phyloP scores from a whole-genome alignment of 805 yeast genomes.

The Lachancea kluyveri region DNA sequence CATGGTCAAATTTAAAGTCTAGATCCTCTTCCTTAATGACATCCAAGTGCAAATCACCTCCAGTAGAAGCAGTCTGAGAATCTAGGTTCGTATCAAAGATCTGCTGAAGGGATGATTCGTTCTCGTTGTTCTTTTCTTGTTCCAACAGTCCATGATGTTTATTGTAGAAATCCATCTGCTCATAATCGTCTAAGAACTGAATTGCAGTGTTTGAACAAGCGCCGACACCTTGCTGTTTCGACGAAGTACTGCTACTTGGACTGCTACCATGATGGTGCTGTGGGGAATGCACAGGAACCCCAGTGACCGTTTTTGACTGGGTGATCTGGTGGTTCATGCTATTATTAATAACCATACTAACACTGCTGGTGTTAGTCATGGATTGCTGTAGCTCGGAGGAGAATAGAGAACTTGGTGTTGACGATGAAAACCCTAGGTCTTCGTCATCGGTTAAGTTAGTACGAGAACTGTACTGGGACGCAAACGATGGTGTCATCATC shows the following conservation, averaged over 20 bases:
- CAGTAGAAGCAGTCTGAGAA: neutral
- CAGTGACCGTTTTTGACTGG: no score
- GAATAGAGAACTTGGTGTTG: constrained; percentile 23
- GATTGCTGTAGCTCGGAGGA: constrained; percentile 17
- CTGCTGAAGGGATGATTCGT: neutral
- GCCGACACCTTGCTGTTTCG: neutral
- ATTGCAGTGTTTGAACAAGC: constrained; percentile 11
- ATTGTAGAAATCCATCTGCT: constrained; percentile 18
- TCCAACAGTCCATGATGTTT: constrained; percentile 11
- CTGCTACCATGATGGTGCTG: constrained; percentile 5
- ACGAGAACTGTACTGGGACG: constrained; percentile 9
- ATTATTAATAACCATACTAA: no score
- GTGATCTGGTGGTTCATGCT: no score
- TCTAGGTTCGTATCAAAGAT: no score
- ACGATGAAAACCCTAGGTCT: constrained; percentile 19
- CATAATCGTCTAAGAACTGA: constrained; percentile 19
- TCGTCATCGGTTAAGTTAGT: constrained; percentile 21
- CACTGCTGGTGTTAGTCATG: constrained; percentile 6
- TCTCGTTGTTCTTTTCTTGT: neutral
- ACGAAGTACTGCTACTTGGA: constrained; percentile 3
- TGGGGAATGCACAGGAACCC: constrained; percentile 2
- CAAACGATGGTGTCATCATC: constrained; percentile 7
- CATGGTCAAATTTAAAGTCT: constrained; percentile 6
- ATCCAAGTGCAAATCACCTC: constrained; percentile 8
- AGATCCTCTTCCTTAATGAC: constrained; percentile 11